Percentiles rank a stretch among this genome's conserved stretches.
Conservation (phyloP, 2,329 filamentous ascomycete genomes). For the Microdochium bolleyi region DNA sequence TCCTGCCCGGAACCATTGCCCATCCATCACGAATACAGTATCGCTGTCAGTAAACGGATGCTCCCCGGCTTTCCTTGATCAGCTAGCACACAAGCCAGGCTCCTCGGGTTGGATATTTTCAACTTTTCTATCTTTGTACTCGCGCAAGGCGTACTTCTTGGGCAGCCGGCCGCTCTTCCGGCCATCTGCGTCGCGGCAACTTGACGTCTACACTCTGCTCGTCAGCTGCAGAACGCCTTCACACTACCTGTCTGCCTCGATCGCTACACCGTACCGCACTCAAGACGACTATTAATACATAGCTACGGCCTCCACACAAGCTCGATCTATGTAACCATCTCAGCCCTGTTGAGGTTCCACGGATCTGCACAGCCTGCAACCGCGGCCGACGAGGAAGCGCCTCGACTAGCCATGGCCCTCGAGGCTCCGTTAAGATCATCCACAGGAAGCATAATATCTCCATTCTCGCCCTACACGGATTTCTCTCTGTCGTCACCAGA, state of each 20-base stretch:
- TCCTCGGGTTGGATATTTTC: no score
- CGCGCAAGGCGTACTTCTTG: no score
- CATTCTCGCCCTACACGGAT: constrained; percentile 44
- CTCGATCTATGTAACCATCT: background rate
- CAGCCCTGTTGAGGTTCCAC: background rate
- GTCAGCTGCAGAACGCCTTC: no score
- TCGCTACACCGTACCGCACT: background rate
- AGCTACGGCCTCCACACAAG: background rate
- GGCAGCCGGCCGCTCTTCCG: no score
- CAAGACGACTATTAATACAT: background rate
- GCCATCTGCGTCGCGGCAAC: no score
- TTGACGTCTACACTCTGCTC: no score
- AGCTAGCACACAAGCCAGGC: no score
- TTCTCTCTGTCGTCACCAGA: constrained; percentile 49
- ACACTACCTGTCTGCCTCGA: background rate
- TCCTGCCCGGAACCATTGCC: no score
- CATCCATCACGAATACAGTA: no score
- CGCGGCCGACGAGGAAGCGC: background rate
- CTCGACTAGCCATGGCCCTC: constrained; percentile 39
- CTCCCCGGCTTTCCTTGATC: no score
- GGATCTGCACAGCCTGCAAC: background rate
- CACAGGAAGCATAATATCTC: constrained; percentile 46
- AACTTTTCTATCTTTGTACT: no score
- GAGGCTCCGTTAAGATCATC: constrained; percentile 57
- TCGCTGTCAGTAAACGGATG: no score